Percentiles rank a stretch among this genome's conserved stretches.
Evolutionary conservation across 305 asterid genomes (phyloP).

Genomic region (Andrographis paniculata): DNA sequence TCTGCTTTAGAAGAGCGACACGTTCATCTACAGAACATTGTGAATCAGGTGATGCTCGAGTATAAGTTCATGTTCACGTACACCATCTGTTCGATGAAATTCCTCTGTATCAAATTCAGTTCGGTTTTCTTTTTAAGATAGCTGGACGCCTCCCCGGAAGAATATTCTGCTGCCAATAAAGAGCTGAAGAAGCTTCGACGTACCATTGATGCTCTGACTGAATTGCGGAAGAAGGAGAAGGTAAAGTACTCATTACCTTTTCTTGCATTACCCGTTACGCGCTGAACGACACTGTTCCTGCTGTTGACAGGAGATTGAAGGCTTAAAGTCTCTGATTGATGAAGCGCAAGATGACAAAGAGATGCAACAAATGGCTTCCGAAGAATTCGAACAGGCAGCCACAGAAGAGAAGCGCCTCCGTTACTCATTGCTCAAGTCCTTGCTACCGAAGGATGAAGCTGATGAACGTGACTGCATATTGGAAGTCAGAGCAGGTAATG

Average conservation of each 20-base stretch:
- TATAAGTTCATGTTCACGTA: neutral
- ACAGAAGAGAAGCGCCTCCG: conserved; percentile 67
- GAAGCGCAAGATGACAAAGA: conserved; percentile 77
- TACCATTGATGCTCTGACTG: conserved; percentile 45
- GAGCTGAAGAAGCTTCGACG: conserved; percentile 75
- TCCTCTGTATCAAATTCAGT: conserved; percentile 13
- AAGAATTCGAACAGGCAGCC: conserved; percentile 59
- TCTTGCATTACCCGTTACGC: conserved; percentile 5
- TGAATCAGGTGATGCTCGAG: conserved; percentile 39
- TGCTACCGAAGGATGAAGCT: conserved; percentile 91
- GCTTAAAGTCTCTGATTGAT: conserved; percentile 44
- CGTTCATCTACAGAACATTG: conserved; percentile 45
- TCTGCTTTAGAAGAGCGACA: conserved; percentile 54
- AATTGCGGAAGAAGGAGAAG: conserved; percentile 66
- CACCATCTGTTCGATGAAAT: conserved; percentile 21
- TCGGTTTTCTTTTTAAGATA: conserved; percentile 35
- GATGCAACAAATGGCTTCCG: conserved; percentile 83
- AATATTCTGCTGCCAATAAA: conserved; percentile 69
- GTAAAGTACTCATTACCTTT: conserved; percentile 31
- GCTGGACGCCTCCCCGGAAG: conserved; percentile 68
- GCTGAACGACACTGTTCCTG: neutral
- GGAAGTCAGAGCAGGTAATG: conserved; percentile 92
- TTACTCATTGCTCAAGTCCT: conserved; percentile 55
- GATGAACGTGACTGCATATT: conserved; percentile 89
- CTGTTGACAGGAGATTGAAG: conserved; percentile 60